A percentile compares a stretch with the other conserved stretches of the same genome.
Conservation (phyloP, 1,284 basidiomycete species). For the Pisolithus thermaeus region DNA sequence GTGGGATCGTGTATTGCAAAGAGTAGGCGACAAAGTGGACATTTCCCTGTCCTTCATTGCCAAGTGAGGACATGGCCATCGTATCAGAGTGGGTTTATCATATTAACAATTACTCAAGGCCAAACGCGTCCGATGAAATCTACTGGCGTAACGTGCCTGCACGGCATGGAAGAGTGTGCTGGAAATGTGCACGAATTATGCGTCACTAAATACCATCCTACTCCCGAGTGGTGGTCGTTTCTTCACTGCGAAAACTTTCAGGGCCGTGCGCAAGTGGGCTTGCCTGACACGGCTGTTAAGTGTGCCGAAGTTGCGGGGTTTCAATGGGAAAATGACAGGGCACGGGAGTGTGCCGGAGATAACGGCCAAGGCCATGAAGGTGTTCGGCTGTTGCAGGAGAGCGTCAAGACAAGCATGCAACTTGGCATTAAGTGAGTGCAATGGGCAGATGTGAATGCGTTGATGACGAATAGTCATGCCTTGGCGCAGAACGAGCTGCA, state of each 20-base stretch:
- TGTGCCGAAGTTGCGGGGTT: constrained; percentile 62
- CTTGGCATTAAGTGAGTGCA: constrained; percentile 53
- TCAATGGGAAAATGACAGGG: constrained; percentile 61
- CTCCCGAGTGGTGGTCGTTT: constrained; percentile 66
- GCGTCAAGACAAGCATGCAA: constrained; percentile 41
- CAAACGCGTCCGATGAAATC: constrained; percentile 55
- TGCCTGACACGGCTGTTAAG: constrained; percentile 53
- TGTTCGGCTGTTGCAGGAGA: constrained; percentile 53
- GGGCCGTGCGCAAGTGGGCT: constrained; percentile 60
- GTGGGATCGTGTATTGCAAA: constrained; percentile 67
- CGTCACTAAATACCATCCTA: constrained; percentile 50
- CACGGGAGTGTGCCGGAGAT: constrained; percentile 52
- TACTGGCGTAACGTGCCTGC: constrained; percentile 76
- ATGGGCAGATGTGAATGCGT: constrained; percentile 1
- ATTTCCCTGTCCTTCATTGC: constrained; percentile 70
- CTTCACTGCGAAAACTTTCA: constrained; percentile 73
- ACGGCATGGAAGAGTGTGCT: constrained; percentile 76
- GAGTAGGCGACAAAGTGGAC: constrained; percentile 61
- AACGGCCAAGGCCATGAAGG: constrained; percentile 62
- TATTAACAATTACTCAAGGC: constrained; percentile 34
- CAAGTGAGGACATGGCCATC: constrained; percentile 37
- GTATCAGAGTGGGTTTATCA: constrained; percentile 2
- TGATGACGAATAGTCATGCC: constrained; percentile 5
- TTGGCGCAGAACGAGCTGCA: constrained; percentile 70
- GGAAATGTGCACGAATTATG: constrained; percentile 87